Evolutionary conservation across 129 eudicot species (phyloP).

Genomic region (Arctium lappa): DNA sequence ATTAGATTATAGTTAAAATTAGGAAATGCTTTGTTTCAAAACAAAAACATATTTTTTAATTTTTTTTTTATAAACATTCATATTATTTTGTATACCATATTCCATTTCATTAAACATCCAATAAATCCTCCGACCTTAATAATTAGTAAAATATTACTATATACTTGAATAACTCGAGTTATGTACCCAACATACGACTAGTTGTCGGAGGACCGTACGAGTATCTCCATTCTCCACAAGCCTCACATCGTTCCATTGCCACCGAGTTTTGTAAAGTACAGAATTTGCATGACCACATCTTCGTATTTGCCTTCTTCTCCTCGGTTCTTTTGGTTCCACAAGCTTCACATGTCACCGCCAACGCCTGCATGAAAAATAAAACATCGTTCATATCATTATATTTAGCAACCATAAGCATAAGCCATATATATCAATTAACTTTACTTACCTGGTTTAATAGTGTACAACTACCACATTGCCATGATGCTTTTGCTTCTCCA

Average conservation of each 20-base stretch:
- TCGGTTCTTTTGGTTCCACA: constrained; percentile 50
- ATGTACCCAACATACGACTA: constrained; percentile 60
- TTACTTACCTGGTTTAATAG: constrained; percentile 75
- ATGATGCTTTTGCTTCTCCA: constrained; percentile 27
- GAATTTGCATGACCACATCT: constrained; percentile 78
- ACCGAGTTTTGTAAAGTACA: constrained; percentile 59
- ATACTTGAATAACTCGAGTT: not conserved
- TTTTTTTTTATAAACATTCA: too few species aligned
- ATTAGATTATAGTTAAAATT: too few species aligned
- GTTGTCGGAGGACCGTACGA: constrained; percentile 67
- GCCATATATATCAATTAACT: not conserved
- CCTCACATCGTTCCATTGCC: constrained; percentile 51
- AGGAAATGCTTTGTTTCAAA: too few species aligned
- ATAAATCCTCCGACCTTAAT: not conserved
- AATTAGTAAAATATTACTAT: not conserved
- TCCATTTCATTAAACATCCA: not conserved
- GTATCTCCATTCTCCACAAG: constrained; percentile 93
- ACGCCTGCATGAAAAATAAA: constrained; percentile 34
- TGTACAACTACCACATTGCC: constrained; percentile 76
- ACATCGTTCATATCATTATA: not conserved
- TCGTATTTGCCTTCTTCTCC: constrained; percentile 23
- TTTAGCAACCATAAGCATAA: too few species aligned
- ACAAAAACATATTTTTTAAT: too few species aligned
- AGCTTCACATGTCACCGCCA: constrained; percentile 66
- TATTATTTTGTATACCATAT: not conserved